Base-by-base conservation (phyloP, 768 basidiomycete genomes). In the Rhodotorula taiwanensis region DNA sequence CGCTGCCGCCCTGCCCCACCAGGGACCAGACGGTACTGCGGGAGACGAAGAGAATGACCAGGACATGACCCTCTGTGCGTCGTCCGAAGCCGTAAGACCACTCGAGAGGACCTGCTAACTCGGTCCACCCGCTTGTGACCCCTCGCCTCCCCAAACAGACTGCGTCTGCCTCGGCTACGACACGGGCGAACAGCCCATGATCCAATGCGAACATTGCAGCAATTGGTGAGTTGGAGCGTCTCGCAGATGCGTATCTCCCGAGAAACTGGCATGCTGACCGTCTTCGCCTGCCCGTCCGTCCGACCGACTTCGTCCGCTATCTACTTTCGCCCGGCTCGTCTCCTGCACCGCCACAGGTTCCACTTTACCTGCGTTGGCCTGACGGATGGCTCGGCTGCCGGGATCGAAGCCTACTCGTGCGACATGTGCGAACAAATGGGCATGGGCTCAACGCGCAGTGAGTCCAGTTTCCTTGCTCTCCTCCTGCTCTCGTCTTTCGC, bases 291-390 rank as follows among this genome's bases (percentile, higher is more conserved):
- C 25, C 3, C 31, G 10, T n/a, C n/a, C n/a, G 21, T 11, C 39
- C 33, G 14, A 13, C 25, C 33, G 14, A 28, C 18, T 30, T 30
- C 13, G 28, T 34, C 23, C 30, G 39, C 39, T 34, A 30, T 8
- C 25, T 20, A 2, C n/a, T 34, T 49, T 25, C 21, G 34, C 34
- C 43, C n/a, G 9, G 30, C 34, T 36, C 16, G 16, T 44, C 27
- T 39, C 30, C 20, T 43, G 14, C n/a, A 31, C 39, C 3, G 36
- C 15, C 8, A 15, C 55, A 91, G 89, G 89, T 89, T 83, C 75
- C 89, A 91, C 75, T 90, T 90, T 70, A 76, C 77, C n/a, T 91
- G 89, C 76, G 80, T 89, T 15, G 77, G 81, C 62, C 74, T 90
- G 52, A 79, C 75, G 60, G 81, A 83, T 68, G 76, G 79, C 54